phyloP scores from a whole-genome alignment of 2,329 filamentous ascomycete species.

The Amesomyces nigricolor region DNA sequence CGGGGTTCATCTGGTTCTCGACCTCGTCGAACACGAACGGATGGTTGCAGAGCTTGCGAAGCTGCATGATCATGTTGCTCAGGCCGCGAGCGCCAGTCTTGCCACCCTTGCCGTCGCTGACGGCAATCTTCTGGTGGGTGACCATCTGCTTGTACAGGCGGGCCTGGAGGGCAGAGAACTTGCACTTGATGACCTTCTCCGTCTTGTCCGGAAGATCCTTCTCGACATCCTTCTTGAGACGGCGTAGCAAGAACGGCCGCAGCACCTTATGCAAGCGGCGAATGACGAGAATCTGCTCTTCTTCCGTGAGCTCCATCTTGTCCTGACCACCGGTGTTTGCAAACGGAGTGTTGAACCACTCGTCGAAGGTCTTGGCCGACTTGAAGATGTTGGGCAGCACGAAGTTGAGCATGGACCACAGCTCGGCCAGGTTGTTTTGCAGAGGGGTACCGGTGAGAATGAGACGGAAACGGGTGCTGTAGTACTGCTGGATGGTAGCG shows the following conservation, averaged over 20 bases:
- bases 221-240: conserved; percentile 98
- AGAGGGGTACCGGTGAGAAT: conserved; percentile 96
- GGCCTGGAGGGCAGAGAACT: conserved; percentile 88
- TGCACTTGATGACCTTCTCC: conserved; percentile 98
- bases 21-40: conserved; percentile 98
- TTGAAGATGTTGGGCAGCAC: conserved; percentile 98
- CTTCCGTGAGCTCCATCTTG: conserved; percentile 98
- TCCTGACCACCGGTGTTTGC: conserved; percentile 97
- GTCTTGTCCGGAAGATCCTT: conserved; percentile 99
- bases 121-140: conserved; percentile 87
- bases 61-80: conserved; percentile 99
- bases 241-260: conserved; percentile 91
- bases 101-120: conserved; percentile 91
- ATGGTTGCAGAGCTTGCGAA: conserved; percentile 98
- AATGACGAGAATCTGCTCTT: conserved; percentile 98
- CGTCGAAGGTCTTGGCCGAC: conserved; percentile 96
- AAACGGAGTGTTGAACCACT: conserved; percentile 99
- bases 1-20: conserved; percentile 95
- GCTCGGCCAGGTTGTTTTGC: conserved; percentile 91
- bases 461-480: conserved; percentile 87
- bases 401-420: conserved; percentile 98
- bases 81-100: conserved; percentile 91
- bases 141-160: conserved; percentile 97
- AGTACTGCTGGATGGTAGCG: conserved; percentile 90
- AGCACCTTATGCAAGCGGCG: conserved; percentile 96